Evolutionary conservation across 768 basidiomycete genomes (phyloP).

Genomic region (Pholiota conissans): DNA sequence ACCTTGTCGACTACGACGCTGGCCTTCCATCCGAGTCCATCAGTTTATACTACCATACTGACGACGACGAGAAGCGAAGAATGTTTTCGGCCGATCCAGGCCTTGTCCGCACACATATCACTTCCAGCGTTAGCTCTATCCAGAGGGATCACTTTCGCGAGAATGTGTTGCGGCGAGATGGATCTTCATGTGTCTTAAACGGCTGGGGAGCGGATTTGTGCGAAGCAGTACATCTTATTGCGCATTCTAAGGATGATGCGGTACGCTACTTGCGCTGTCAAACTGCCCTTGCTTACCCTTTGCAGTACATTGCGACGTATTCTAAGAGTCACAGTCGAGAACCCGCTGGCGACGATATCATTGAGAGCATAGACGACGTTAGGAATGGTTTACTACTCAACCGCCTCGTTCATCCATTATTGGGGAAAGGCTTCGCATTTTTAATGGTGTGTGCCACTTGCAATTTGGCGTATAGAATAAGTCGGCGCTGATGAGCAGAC

Average conservation of each 20-base stretch:
- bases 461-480: not conserved
- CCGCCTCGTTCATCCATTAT: not conserved
- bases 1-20: constrained; percentile 15
- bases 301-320: constrained; percentile 18
- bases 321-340: constrained; percentile 15
- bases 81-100: constrained; percentile 19
- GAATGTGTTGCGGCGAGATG: constrained; percentile 15
- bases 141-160: constrained; percentile 11
- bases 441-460: constrained; percentile 14
- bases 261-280: constrained; percentile 14
- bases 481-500: not conserved
- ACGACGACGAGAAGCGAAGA: constrained; percentile 16
- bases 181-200: constrained; percentile 14
- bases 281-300: constrained; percentile 7
- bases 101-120: constrained; percentile 12
- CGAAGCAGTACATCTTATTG: constrained; percentile 19
- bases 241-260: constrained; percentile 17
- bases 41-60: constrained; percentile 16
- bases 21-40: constrained; percentile 7
- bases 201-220: constrained; percentile 1
- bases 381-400: constrained; percentile 20
- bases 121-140: constrained; percentile 13
- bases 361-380: constrained; percentile 14
- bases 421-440: constrained; percentile 16
- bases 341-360: constrained; percentile 8